Evolutionary conservation across 768 basidiomycete species (phyloP).

Genomic region (Rhizopogon vinicolor): DNA sequence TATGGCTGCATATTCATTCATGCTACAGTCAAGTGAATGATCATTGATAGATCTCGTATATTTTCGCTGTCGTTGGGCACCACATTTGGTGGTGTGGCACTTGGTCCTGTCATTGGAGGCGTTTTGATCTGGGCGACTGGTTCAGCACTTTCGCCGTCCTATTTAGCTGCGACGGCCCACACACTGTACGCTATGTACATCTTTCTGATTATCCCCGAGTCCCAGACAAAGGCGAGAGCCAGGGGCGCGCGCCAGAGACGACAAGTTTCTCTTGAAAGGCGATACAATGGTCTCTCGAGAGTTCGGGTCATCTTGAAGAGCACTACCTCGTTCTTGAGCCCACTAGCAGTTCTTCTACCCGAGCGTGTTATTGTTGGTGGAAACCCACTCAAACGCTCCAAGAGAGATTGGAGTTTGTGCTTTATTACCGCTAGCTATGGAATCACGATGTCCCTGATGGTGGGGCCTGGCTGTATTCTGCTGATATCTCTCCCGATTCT

Average conservation of each 20-base stretch:
- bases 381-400: slow-evolving; percentile 36
- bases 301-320: slow-evolving; percentile 27
- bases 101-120: slow-evolving; percentile 73
- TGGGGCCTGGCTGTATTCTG: slow-evolving; percentile 14
- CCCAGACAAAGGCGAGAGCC: slow-evolving; percentile 51
- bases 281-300: slow-evolving; percentile 1
- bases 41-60: slow-evolving; percentile 45
- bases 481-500: background rate
- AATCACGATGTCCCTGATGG: slow-evolving; percentile 37
- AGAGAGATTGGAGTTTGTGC: slow-evolving; percentile 63
- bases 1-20: slow-evolving; percentile 17
- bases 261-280: slow-evolving; percentile 3
- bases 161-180: slow-evolving; percentile 50
- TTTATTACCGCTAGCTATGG: slow-evolving; percentile 52
- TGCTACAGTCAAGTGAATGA: slow-evolving; percentile 1
- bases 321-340: slow-evolving; percentile 61
- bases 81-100: slow-evolving; percentile 65
- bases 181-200: slow-evolving; percentile 43
- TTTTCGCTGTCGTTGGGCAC: slow-evolving; percentile 68
- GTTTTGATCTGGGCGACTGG: slow-evolving; percentile 57
- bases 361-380: slow-evolving; percentile 15
- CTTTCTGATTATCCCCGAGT: slow-evolving; percentile 73
- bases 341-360: slow-evolving; percentile 64
- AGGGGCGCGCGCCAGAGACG: slow-evolving; percentile 14
- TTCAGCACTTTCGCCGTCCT: slow-evolving; percentile 64